Percentiles rank a stretch among this genome's conserved stretches.
phyloP scores from a whole-genome alignment of 805 yeast species.

The Ogataea ramenticola region DNA sequence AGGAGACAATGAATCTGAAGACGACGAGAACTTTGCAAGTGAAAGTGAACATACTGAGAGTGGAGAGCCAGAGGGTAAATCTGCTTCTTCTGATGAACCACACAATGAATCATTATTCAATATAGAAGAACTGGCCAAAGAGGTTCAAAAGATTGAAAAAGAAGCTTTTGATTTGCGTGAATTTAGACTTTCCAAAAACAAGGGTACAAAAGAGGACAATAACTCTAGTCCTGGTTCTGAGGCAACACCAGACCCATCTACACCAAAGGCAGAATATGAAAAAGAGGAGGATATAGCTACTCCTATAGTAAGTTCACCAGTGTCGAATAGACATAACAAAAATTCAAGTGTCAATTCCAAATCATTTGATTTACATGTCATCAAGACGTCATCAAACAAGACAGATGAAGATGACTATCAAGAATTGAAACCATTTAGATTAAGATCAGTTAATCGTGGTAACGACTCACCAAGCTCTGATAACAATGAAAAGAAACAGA shows the following conservation, averaged over 20 bases:
- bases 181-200: constrained; percentile 9
- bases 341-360: neutral
- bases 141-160: constrained; percentile 37
- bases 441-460: neutral
- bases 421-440: neutral
- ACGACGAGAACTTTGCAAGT: constrained; percentile 4
- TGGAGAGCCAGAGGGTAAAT: constrained; percentile 5
- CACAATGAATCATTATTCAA: constrained; percentile 32
- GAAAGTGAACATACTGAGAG: constrained; percentile 11
- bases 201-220: constrained; percentile 5
- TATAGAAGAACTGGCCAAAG: constrained; percentile 34
- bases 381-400: neutral
- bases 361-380: neutral
- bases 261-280: too few relatives aligned
- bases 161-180: constrained; percentile 21
- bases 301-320: neutral
- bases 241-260: too few relatives aligned
- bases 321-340: neutral
- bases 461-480: neutral
- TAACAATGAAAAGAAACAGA: neutral
- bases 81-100: constrained; percentile 5
- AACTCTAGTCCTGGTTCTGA: too few relatives aligned
- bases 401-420: constrained; percentile 1
- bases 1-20: constrained; percentile 10
- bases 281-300: neutral